Evolutionary conservation across 2,329 filamentous ascomycete genomes (phyloP).

Genomic region (Aspergillus brasiliensis): DNA sequence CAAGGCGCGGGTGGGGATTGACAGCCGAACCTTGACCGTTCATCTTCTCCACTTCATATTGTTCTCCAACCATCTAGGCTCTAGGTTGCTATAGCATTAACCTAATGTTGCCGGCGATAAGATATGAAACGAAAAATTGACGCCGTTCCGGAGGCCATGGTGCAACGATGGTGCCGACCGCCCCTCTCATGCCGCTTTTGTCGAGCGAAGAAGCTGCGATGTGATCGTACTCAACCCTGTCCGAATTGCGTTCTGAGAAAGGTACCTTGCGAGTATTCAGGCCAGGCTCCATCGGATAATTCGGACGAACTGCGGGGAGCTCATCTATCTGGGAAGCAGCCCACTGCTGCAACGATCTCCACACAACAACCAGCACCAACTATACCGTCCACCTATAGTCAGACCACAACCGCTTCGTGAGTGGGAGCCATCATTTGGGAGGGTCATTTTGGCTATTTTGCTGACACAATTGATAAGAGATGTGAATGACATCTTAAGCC

Average conservation of each 20-base stretch:
- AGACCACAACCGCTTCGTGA: neutral
- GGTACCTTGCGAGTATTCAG: conserved; percentile 23
- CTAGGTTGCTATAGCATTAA: neutral
- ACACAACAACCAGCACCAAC: neutral
- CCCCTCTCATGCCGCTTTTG: conserved; percentile 23
- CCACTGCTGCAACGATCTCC: neutral
- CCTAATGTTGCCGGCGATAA: neutral
- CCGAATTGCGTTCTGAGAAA: conserved; percentile 23
- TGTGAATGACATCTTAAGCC: neutral
- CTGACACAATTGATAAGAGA: neutral
- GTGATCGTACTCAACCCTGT: conserved; percentile 26
- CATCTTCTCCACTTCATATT: neutral
- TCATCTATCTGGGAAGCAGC: neutral
- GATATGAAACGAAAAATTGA: conserved; percentile 4
- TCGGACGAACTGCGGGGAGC: neutral
- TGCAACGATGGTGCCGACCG: conserved; percentile 15
- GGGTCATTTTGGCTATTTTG: neutral
- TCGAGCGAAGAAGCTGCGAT: conserved; percentile 27
- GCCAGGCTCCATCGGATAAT: neutral
- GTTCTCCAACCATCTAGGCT: neutral
- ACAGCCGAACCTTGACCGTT: neutral
- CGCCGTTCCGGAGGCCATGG: neutral
- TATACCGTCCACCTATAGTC: neutral
- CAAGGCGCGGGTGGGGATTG: neutral
- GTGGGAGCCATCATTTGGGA: neutral